Evolutionary conservation across 768 basidiomycete species (phyloP), one percentile per base, ranked within the genome.

Genomic region (Tubosaeta sp.): DNA sequence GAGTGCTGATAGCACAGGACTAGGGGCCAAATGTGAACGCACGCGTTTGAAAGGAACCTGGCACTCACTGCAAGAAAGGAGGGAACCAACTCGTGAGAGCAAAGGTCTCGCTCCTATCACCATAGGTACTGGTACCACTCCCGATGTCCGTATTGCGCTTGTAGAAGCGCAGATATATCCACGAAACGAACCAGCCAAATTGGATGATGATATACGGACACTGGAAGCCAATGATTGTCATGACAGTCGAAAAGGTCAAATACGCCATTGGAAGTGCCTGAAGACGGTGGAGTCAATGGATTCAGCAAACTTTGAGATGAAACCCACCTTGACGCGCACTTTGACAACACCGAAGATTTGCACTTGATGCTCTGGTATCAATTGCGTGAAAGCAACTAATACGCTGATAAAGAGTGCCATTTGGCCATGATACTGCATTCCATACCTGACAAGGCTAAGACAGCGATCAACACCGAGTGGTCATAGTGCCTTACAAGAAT

Each of bases 121-220:
- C 96, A 61, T 95, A 87, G 4, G 82, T 80, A n/a, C 75, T 79
- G 5, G 73, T 73, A 4, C 87, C 86, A 42, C 77, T 80, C 30
- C 82, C 65, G 0, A 78, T 67, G 51, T 92, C 89, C 30, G 75
- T 72, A 61, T 87, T 88, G 67, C 87, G 85, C 73, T 98, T 98
- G 77, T 97, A 93, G 76, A 99, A 98, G 32, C 96, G 84, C 30
- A 99, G 80, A 71, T 96, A 99, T 48, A 90, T 77, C 89, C 93
- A 99, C 29, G 88, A 81, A 8, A 94, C 89, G 50, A 96, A 87
- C 93, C 95, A 99, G n/a, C 95, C 96, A 67, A 97, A 99, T 65
- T 99, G 96, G 56, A 98, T 94, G 63, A 94, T 73, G 45, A 94
- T 91, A 75, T 83, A 95, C 14, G 92, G 93, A 51, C 83, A 86